Evolutionary conservation across 179 eudicot species (phyloP), one percentile per base, ranked within the genome.

Genomic region (Silene noctiflora): DNA sequence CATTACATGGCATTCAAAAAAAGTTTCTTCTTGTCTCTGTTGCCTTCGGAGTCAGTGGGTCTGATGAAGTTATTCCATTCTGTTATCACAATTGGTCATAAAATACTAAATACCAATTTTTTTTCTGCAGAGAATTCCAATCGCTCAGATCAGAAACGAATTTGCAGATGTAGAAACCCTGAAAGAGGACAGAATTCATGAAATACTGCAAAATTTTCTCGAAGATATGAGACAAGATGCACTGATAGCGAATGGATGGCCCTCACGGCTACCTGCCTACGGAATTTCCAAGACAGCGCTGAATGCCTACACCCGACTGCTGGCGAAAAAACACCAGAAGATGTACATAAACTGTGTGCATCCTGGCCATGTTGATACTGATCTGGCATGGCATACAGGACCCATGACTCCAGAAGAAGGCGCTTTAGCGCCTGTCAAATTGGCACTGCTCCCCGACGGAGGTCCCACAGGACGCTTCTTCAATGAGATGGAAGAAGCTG

Each of bases 321-420:
- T 80, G 0, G 79, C 83, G 0, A 58, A 39, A 19, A 72, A 72
- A 31, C 68, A 80, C 74, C 77, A 77, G 9, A 29, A 44, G 9
- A 80, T 80, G 80, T 46, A 66, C 80, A 80, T 80, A 35, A 80
- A 80, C 20, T 80, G 83, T 72, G 83, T 80, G 7, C 83, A 80
- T 76, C 83, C 83, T 1, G 83, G 83, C 4, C 72, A 80, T 59
- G 83, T 80, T 4, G 39, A 80, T 55, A 76, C 83, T 19, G 83
- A 80, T 76, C 59, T 76, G 66, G 14, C 17, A 25, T 80, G 83
- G 83, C 76, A 46, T 19, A 80, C 74, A 14, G 83, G 83, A 55
- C 46, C 73, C 2, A 76, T 76, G 79, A 56, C 56, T 21, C 55
- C 62, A 10, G 83, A 76, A 76, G 79, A 76, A 11, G 83, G 83